Base-by-base conservation (phyloP, 2,329 filamentous ascomycete species). In the Ophiocordyceps robertsii region DNA sequence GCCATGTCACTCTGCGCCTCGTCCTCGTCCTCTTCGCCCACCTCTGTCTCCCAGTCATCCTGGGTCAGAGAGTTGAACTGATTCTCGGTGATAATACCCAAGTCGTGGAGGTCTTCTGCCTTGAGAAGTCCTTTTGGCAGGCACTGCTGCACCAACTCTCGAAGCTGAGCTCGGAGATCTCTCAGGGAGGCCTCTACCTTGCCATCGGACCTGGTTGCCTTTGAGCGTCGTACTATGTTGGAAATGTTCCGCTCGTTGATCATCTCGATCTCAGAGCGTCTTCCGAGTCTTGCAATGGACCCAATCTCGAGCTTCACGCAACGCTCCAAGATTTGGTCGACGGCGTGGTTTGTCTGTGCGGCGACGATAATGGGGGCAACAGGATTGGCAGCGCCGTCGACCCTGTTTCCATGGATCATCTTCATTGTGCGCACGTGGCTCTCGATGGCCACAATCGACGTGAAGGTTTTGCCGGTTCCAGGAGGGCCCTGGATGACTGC, bases 271-370 rank as follows among this genome's bases (percentile, higher is more conserved):
- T 76, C 73, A 16, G 82, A 84, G 29, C 83, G 73, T 3, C 80
- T 78, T 36, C 87, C 87, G 10, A 75, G 55, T 3, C 72, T 69
- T 10, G 68, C 63, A 44, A 88, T 79, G 1, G 75, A 70, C 69
- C 49, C 47, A 5, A 60, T 82, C 3, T 57, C 60, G 0, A 51
- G 43, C 1, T 64, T 55, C 1, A 77, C 66, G 14, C 87, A 68
- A 43, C 81, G 75, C 1, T 65, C 63, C 0, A 95, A 66, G 0
- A 95, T 67, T 55, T 95, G 88, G 51, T 95, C 88, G 0, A 95
- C 65, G 0, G 88, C 88, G 59, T 95, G 87, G 45, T 95, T 95
- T 0, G 88, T 95, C 52, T 95, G 87, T 8, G 86, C 87, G 0
- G 87, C 75, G 4, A 95, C 69, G 17, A 95, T 70, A 29, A 95